Percentiles rank a stretch among this genome's conserved stretches.
Evolutionary conservation across 306 rosid species (phyloP).

Genomic region (Inga leiocalycina): DNA sequence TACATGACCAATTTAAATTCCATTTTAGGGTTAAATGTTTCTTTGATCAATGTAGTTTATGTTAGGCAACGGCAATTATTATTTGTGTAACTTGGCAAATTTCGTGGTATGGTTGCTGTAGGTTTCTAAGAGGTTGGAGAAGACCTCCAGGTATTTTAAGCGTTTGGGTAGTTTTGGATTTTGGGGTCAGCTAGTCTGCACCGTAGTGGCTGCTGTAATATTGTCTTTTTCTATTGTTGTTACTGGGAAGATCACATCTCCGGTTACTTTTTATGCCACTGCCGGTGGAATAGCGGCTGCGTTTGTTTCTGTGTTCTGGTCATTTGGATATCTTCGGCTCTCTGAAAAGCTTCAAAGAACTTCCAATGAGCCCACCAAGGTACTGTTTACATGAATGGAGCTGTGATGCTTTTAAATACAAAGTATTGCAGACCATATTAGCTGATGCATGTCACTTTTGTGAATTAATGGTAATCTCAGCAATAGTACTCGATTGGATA

Average conservation of each 20-base stretch:
- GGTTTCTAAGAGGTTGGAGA: conserved; percentile 91
- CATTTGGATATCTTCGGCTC: conserved; percentile 93
- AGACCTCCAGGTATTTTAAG: conserved; percentile 86
- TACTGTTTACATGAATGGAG: background rate
- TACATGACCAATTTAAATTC: background rate
- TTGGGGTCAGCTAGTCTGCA: conserved; percentile 96
- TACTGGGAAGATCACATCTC: conserved; percentile 84
- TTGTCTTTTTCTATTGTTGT: conserved; percentile 83
- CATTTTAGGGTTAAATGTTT: background rate
- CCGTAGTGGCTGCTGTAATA: conserved; percentile 88
- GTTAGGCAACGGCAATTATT: background rate
- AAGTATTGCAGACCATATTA: background rate
- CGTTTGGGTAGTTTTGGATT: conserved; percentile 87
- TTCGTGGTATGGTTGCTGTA: conserved; percentile 42
- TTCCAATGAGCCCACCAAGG: conserved; percentile 89
- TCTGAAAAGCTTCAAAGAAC: conserved; percentile 81
- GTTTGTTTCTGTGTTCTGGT: conserved; percentile 94
- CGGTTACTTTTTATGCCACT: conserved; percentile 89
- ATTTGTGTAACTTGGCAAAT: background rate
- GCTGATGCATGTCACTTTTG: background rate
- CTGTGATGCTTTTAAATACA: background rate
- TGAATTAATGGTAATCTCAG: conserved; percentile 2
- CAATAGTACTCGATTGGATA: background rate
- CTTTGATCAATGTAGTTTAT: background rate
- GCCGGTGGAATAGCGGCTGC: conserved; percentile 93